A percentile compares a stretch with the other conserved stretches of the same genome.
These are phyloP conservation scores for Linaria vulgaris DNA, from an alignment of 257 asterid genomes.

Conservation along the genomic window DNA sequence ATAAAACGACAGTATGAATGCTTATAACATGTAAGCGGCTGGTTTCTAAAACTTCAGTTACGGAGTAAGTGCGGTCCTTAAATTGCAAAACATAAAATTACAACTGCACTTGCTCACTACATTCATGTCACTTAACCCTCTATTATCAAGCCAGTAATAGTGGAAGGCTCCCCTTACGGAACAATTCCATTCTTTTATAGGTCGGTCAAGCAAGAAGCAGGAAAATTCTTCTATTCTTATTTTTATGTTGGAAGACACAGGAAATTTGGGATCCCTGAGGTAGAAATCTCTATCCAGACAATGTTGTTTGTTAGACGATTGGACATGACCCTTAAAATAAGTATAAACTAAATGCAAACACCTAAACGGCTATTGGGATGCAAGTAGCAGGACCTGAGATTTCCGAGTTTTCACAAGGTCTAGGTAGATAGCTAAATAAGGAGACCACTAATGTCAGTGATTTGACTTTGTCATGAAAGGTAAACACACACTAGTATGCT, in stretches of 20 bases:
- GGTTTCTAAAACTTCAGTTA: no score
- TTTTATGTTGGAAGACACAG: neutral
- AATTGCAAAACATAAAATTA: neutral
- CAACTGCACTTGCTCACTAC: neutral
- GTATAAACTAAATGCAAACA: neutral
- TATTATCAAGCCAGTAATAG: neutral
- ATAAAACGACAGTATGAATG: neutral
- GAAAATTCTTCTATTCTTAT: neutral
- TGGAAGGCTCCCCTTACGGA: neutral
- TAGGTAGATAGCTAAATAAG: no score
- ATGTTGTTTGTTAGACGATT: neutral
- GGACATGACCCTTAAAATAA: neutral
- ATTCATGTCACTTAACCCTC: constrained; percentile 13
- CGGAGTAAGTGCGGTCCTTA: no score
- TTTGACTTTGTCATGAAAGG: no score
- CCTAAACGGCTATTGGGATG: neutral
- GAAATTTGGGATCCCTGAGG: neutral
- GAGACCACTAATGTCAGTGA: no score
- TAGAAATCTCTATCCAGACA: neutral
- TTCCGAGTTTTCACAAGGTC: neutral
- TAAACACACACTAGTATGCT: no score
- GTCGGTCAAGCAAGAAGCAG: neutral
- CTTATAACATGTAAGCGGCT: neutral
- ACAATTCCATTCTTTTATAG: neutral
- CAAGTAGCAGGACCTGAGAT: neutral